phyloP scores from a whole-genome alignment of 1,139 yeast species.

The Arxiozyma heterogenica region DNA sequence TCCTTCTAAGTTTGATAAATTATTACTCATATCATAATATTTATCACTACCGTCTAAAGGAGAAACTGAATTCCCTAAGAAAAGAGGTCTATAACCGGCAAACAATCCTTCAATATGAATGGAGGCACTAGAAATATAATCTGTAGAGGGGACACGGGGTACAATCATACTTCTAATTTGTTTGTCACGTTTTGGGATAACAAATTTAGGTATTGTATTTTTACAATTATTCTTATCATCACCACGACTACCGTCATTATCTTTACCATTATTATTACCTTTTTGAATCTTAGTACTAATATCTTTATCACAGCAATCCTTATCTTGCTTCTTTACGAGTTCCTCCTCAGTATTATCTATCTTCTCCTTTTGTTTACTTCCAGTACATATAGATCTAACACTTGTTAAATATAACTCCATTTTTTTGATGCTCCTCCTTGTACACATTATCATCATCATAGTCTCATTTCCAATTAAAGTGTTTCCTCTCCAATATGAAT shows the following conservation, averaged over 20 bases:
- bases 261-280: not conserved
- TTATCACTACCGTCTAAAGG: constrained; percentile 1
- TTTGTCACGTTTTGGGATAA: not conserved
- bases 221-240: not conserved
- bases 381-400: not conserved
- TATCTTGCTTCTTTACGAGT: not conserved
- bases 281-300: not conserved
- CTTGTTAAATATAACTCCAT: not conserved
- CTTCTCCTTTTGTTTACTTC: not conserved
- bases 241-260: not conserved
- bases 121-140: constrained; percentile 20
- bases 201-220: not conserved
- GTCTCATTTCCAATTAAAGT: not conserved
- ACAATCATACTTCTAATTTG: constrained; percentile 10
- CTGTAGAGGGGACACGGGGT: constrained; percentile 27
- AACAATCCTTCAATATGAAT: constrained; percentile 29
- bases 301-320: not conserved
- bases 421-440: not conserved
- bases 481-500: not conserved
- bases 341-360: not conserved
- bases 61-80: constrained; percentile 28
- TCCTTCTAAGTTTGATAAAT: not conserved
- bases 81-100: constrained; percentile 31
- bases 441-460: not conserved
- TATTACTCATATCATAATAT: not conserved